These are phyloP conservation scores for Daldinia bambusicola DNA, from an alignment of 495 filamentous ascomycete species.

Conservation along the genomic window DNA sequence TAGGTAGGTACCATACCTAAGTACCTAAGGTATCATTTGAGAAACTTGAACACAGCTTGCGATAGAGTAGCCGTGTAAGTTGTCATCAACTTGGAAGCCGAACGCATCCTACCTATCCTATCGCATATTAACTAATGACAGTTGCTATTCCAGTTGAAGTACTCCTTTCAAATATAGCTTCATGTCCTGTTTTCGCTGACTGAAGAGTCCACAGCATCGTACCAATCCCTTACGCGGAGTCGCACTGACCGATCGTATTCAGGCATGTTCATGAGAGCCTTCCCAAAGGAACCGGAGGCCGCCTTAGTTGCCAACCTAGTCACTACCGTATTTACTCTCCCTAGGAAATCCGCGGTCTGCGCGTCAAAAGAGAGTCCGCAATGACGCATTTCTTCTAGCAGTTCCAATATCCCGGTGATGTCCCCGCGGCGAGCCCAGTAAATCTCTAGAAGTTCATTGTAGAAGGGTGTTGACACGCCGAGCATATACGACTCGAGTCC, in stretches of 20 bases:
- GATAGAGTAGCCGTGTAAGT: too few species aligned
- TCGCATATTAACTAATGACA: not conserved
- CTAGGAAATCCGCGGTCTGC: constrained; percentile 65
- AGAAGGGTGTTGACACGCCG: constrained; percentile 76
- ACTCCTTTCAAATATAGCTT: constrained; percentile 22
- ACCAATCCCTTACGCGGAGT: constrained; percentile 40
- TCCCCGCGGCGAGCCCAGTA: constrained; percentile 73
- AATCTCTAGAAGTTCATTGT: constrained; percentile 75
- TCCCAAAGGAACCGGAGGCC: constrained; percentile 45
- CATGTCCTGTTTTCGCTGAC: constrained; percentile 19
- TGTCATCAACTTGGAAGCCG: not conserved
- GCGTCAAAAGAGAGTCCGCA: constrained; percentile 71
- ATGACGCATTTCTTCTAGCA: constrained; percentile 81
- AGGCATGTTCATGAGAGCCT: constrained; percentile 51
- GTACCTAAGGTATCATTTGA: too few species aligned
- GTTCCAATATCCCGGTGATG: constrained; percentile 65
- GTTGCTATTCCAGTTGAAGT: not conserved
- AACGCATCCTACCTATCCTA: not conserved
- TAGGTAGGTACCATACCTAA: not conserved
- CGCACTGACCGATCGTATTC: constrained; percentile 49
- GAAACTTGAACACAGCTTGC: too few species aligned
- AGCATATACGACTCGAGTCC: constrained; percentile 77
- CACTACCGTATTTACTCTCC: constrained; percentile 41
- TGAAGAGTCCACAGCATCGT: constrained; percentile 32
- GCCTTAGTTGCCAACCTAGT: constrained; percentile 13